These are phyloP conservation scores for Trebouxia sp. DNA, from an alignment of 139 green algal genomes.

Conservation along the genomic window DNA sequence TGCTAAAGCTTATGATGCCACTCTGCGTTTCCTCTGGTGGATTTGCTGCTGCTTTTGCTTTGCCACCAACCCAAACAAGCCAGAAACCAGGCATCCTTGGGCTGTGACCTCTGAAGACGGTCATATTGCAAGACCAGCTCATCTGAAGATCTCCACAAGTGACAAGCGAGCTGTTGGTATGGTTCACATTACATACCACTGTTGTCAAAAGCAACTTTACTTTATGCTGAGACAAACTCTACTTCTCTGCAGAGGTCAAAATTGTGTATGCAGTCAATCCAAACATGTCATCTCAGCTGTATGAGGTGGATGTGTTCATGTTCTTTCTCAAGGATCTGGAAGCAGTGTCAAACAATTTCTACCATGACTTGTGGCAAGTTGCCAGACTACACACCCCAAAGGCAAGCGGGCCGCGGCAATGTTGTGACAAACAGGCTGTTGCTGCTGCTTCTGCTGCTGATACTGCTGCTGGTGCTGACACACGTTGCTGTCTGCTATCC, in stretches of 20 bases:
- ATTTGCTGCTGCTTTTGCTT: conserved; percentile 21
- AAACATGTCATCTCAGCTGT: conserved; percentile 21
- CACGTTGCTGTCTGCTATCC: neutral
- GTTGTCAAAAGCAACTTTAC: too few species aligned
- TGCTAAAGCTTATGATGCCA: neutral
- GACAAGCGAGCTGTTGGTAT: conserved; percentile 23
- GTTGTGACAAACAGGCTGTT: too few species aligned
- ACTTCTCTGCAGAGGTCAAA: conserved; percentile 38
- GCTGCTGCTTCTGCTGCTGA: neutral
- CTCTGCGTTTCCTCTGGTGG: conserved; percentile 1
- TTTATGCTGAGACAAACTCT: too few species aligned
- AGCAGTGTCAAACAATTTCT: conserved; percentile 27
- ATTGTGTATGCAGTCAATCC: conserved; percentile 19
- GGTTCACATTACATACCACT: neutral
- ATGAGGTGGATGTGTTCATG: conserved; percentile 30
- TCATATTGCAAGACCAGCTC: conserved; percentile 14
- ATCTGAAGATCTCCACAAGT: conserved; percentile 20
- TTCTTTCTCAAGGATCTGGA: conserved; percentile 33
- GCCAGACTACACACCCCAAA: conserved; percentile 39
- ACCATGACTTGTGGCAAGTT: conserved; percentile 20
- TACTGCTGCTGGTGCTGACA: neutral
- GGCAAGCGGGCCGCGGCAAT: too few species aligned
- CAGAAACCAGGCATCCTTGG: conserved; percentile 14
- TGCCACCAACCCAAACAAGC: conserved; percentile 6
- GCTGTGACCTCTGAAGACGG: neutral